These are phyloP conservation scores for Halophytophthora batemanensis DNA, from an alignment of 352 stramenopile genomes.

Conservation along the genomic window DNA sequence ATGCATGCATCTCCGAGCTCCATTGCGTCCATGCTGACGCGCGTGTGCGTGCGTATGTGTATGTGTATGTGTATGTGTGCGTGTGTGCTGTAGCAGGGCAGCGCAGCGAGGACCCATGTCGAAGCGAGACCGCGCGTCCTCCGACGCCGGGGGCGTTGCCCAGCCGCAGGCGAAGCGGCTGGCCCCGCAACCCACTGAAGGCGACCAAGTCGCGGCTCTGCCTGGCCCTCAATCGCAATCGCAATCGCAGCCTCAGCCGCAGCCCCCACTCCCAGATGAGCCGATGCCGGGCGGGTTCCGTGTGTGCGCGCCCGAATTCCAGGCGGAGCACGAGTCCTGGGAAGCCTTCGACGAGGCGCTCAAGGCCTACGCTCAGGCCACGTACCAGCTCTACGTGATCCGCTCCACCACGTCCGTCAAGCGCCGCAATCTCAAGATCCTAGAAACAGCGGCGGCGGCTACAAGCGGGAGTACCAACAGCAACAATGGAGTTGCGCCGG, in stretches of 20 bases:
- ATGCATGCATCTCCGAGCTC: too few species aligned
- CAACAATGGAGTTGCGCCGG: constrained; percentile 3
- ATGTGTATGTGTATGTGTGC: too few species aligned
- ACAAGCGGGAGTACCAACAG: not conserved
- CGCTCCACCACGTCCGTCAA: constrained; percentile 75
- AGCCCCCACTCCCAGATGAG: too few species aligned
- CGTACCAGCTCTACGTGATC: constrained; percentile 75
- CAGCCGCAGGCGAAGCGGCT: too few species aligned
- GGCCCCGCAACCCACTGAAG: too few species aligned
- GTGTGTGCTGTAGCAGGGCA: too few species aligned
- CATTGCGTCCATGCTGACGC: too few species aligned
- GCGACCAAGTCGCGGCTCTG: too few species aligned
- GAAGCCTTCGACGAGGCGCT: constrained; percentile 58
- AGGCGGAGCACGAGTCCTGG: constrained; percentile 56
- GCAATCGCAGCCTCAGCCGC: too few species aligned
- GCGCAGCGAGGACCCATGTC: too few species aligned
- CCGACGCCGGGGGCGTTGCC: not conserved
- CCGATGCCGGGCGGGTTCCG: constrained; percentile 5
- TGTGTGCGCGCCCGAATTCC: constrained; percentile 45
- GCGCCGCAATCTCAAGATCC: constrained; percentile 67
- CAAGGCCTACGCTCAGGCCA: constrained; percentile 53
- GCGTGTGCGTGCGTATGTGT: too few species aligned
- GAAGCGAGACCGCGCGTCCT: not conserved
- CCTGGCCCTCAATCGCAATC: too few species aligned
- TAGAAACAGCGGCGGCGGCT: constrained; percentile 27